A percentile compares a stretch with the other conserved stretches of the same genome.
Conservation (phyloP, 306 rosid species). For the Mimosa pudica region DNA sequence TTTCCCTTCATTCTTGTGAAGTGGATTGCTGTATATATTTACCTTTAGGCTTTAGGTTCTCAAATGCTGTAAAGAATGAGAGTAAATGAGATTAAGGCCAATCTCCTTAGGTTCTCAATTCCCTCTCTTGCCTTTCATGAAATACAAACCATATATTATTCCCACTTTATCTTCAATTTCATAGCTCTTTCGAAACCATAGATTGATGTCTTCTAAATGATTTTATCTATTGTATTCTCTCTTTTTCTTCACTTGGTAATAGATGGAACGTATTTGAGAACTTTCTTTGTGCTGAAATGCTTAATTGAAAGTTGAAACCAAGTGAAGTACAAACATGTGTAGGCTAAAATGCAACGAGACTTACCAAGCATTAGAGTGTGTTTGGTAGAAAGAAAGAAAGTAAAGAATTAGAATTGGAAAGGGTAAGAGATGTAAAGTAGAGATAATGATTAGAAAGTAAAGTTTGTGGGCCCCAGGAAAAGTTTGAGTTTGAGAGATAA, state of each 20-base stretch:
- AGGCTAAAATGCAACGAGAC: neutral
- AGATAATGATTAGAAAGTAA: no score
- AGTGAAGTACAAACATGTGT: neutral
- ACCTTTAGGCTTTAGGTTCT: slow-evolving; percentile 3
- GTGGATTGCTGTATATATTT: slow-evolving; percentile 41
- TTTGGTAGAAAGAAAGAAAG: no score
- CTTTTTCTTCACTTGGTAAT: neutral
- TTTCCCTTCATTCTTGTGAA: slow-evolving; percentile 8
- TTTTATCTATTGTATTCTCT: neutral
- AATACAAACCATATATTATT: no score
- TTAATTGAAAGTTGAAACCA: neutral
- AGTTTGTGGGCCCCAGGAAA: no score
- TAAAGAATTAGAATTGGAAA: no score
- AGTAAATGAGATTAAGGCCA: slow-evolving; percentile 3
- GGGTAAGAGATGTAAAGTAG: no score
- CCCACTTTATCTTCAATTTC: no score
- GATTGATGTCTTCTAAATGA: no score
- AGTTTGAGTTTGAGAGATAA: no score
- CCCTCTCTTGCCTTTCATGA: no score
- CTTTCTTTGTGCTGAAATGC: neutral
- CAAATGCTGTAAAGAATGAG: slow-evolving; percentile 16
- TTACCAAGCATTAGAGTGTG: no score
- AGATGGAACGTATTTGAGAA: neutral
- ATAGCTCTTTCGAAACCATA: no score
- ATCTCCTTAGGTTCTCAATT: neutral